Conservation (phyloP, 805 yeast genomes). For the Ogataea nitratoaversa region DNA sequence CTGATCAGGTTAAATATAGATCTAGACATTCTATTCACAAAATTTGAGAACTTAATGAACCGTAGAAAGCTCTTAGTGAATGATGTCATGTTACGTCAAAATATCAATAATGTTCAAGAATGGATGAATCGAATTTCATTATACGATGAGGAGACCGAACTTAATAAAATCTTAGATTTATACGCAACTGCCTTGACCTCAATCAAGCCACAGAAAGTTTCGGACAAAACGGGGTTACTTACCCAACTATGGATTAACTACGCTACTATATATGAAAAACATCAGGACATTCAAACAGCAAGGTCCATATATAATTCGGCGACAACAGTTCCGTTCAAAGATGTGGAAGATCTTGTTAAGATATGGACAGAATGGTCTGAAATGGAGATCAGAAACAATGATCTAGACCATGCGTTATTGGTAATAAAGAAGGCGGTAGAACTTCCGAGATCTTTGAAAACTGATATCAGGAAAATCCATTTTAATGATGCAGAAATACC, state of each 20-base stretch:
- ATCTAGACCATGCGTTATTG: conserved; percentile 36
- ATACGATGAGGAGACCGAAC: conserved; percentile 34
- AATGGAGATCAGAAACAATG: conserved; percentile 47
- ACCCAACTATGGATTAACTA: conserved; percentile 67
- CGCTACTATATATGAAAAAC: conserved; percentile 57
- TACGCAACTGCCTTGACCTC: conserved; percentile 62
- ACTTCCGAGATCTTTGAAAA: conserved; percentile 13
- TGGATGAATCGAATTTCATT: conserved; percentile 66
- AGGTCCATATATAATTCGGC: conserved; percentile 61
- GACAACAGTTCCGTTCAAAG: conserved; percentile 62
- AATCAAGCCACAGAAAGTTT: conserved; percentile 56
- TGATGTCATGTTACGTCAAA: conserved; percentile 62
- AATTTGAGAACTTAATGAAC: conserved; percentile 53
- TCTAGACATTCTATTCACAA: conserved; percentile 41
- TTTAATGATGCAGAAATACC: conserved; percentile 41
- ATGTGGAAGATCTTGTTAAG: conserved; percentile 59
- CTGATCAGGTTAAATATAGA: conserved; percentile 24
- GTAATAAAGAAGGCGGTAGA: conserved; percentile 33
- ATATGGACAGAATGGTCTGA: conserved; percentile 78
- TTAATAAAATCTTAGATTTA: conserved; percentile 45
- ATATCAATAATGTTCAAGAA: conserved; percentile 53
- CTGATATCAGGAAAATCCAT: conserved; percentile 11
- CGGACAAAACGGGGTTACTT: conserved; percentile 35
- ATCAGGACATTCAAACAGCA: conserved; percentile 55
- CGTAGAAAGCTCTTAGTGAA: conserved; percentile 54